Percentiles rank a stretch among this genome's conserved stretches.
These are phyloP conservation scores for Russula abietina DNA, from an alignment of 768 basidiomycete genomes.

Conservation along the genomic window DNA sequence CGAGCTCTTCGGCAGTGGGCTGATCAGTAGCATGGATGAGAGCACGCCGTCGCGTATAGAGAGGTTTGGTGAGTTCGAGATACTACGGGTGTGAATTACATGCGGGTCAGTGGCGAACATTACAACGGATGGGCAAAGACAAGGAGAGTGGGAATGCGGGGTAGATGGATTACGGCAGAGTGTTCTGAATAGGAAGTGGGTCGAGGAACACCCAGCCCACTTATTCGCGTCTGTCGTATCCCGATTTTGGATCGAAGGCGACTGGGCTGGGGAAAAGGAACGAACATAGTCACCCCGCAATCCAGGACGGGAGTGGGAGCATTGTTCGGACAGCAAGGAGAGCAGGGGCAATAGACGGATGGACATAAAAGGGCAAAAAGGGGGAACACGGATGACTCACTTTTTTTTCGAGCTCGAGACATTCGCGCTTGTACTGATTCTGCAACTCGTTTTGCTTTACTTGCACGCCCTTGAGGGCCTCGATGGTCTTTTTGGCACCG, in stretches of 20 bases:
- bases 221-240: constrained; percentile 1
- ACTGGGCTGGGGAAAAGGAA: background rate
- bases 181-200: background rate
- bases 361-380: background rate
- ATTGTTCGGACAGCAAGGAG: background rate
- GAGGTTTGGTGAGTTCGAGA: constrained; percentile 67
- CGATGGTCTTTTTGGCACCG: constrained; percentile 76
- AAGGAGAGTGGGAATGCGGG: background rate
- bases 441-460: constrained; percentile 87
- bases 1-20: constrained; percentile 76
- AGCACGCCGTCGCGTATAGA: constrained; percentile 79
- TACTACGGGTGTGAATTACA: constrained; percentile 41
- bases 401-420: constrained; percentile 94
- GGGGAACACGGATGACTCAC: constrained; percentile 37
- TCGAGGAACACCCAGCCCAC: background rate
- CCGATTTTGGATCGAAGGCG: constrained; percentile 15
- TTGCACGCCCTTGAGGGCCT: constrained; percentile 92
- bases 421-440: constrained; percentile 91
- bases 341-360: background rate
- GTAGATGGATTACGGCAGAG: constrained; percentile 13
- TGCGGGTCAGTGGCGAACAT: constrained; percentile 2
- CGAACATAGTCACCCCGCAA: background rate
- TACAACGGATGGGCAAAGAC: background rate
- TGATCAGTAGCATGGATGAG: constrained; percentile 75
- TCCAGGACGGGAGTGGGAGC: background rate